Conservation (phyloP, 441 rosid genomes). For the Melastoma candidum region DNA sequence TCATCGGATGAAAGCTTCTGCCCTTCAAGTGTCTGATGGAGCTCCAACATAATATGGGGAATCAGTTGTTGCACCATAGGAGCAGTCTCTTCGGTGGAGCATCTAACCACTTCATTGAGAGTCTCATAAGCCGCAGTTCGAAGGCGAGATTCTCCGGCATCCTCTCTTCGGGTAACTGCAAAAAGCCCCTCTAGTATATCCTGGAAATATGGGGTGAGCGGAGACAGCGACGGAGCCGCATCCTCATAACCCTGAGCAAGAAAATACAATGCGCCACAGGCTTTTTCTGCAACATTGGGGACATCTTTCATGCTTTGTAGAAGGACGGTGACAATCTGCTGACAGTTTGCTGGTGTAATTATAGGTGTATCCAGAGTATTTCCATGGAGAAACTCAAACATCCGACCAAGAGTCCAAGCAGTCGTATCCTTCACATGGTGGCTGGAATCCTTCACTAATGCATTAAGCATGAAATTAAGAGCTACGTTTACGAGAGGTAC, state of each 20-base stretch:
- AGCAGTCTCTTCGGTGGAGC: slow-evolving; percentile 59
- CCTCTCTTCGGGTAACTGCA: slow-evolving; percentile 52
- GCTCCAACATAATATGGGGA: slow-evolving; percentile 69
- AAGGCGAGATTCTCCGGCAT: slow-evolving; percentile 74
- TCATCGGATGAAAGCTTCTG: slow-evolving; percentile 70
- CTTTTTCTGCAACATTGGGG: slow-evolving; percentile 91
- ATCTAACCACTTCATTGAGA: slow-evolving; percentile 83
- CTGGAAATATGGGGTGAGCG: slow-evolving; percentile 56
- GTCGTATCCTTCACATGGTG: slow-evolving; percentile 94
- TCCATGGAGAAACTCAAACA: slow-evolving; percentile 82
- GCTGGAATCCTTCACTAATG: slow-evolving; percentile 66
- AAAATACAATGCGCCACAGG: slow-evolving; percentile 90
- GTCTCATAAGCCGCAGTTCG: slow-evolving; percentile 83
- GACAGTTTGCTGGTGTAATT: slow-evolving; percentile 45
- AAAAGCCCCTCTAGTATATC: slow-evolving; percentile 53
- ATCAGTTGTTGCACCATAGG: slow-evolving; percentile 69
- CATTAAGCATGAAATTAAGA: slow-evolving; percentile 64
- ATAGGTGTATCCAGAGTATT: slow-evolving; percentile 53
- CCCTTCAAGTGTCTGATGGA: slow-evolving; percentile 67
- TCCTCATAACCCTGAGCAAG: slow-evolving; percentile 93
- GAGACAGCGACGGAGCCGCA: slow-evolving; percentile 52
- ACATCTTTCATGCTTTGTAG: slow-evolving; percentile 75
- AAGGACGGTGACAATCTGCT: slow-evolving; percentile 46
- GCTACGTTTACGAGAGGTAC: slow-evolving; percentile 74
- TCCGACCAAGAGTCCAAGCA: slow-evolving; percentile 91